Base-by-base conservation (phyloP, 139 green algal species). In the Zygnema cylindricum region DNA sequence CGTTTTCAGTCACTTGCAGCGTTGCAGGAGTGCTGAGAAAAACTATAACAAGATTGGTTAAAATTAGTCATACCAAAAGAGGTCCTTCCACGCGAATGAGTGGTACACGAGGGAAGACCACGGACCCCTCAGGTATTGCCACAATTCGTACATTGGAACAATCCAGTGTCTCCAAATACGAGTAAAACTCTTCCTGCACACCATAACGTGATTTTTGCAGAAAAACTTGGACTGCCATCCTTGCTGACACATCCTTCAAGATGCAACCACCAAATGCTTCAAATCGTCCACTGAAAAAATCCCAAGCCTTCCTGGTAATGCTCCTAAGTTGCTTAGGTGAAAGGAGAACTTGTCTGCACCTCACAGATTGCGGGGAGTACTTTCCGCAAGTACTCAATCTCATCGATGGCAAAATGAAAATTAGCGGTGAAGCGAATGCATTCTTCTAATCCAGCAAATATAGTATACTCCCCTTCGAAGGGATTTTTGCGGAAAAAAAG, bases 391-490 rank as follows among this genome's bases (percentile, higher is more conserved):
- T 92, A 91, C 2, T 63, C 38, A 22, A 92, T 38, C 75, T 93
- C 91, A 22, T 63, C 84, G 0, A 2, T 33, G 11, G 49, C 76
- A 84, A 92, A 93, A 21, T 54, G 55, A 63, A 92, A 93, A 69
- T 90, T 89, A 2, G 81, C 71, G 35, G 87, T 43, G 77, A 90
- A 92, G 22, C 78, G 69, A 43, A 93, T 43, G 57, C 55, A 84
- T 76, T 93, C 91, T 43, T 91, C 86, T 0, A 93, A 85, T 1
- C 91, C 91, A 39, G 88, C 88, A 40, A 93, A 93, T 22, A 93
- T 55, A 43, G 88, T 91, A 63, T 87, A 93, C 84, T 92, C 91
- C 1, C 91, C 91, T 2, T 55, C 43, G 41, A 93, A 93, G 16
- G 91, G 91, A 32, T 86, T 91, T 71, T 91, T 89, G 35, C 91